These are phyloP conservation scores for Termitomyces titanicus DNA, from an alignment of 768 basidiomycete genomes.

Conservation along the genomic window DNA sequence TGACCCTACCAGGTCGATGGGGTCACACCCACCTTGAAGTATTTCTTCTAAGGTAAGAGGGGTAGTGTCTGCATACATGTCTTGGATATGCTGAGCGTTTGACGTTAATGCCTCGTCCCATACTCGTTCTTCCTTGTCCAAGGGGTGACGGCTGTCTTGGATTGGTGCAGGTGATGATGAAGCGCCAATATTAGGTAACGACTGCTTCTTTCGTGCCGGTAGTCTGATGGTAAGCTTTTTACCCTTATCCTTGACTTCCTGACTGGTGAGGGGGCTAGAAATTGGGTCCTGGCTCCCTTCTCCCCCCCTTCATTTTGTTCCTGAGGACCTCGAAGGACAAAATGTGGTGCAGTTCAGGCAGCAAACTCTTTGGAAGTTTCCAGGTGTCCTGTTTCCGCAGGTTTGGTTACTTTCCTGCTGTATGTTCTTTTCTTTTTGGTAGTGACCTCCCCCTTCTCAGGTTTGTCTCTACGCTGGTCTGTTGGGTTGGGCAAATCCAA, in stretches of 20 bases:
- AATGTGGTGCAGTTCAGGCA: slow-evolving; percentile 1
- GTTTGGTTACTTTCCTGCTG: neutral
- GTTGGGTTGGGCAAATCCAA: no score
- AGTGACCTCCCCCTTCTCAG: neutral
- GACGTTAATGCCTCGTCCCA: neutral
- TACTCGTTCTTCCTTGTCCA: neutral
- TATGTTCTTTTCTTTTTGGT: neutral
- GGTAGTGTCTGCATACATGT: no score
- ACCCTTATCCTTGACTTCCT: neutral
- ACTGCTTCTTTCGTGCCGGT: neutral
- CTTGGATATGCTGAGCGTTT: neutral
- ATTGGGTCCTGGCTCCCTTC: neutral
- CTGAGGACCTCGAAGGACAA: slow-evolving; percentile 16
- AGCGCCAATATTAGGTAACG: no score
- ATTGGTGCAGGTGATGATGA: neutral
- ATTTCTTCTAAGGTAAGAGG: slow-evolving; percentile 1
- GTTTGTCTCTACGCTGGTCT: neutral
- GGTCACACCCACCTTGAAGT: neutral
- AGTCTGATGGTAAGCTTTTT: neutral
- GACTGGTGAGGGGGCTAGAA: neutral
- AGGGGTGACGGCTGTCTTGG: neutral
- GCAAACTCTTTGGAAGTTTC: slow-evolving; percentile 6
- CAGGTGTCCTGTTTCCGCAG: neutral
- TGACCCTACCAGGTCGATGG: slow-evolving; percentile 1
- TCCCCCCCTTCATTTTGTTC: slow-evolving; percentile 15